Conservation (phyloP, 495 filamentous ascomycete genomes). For the Hypoxylon fragiforme region DNA sequence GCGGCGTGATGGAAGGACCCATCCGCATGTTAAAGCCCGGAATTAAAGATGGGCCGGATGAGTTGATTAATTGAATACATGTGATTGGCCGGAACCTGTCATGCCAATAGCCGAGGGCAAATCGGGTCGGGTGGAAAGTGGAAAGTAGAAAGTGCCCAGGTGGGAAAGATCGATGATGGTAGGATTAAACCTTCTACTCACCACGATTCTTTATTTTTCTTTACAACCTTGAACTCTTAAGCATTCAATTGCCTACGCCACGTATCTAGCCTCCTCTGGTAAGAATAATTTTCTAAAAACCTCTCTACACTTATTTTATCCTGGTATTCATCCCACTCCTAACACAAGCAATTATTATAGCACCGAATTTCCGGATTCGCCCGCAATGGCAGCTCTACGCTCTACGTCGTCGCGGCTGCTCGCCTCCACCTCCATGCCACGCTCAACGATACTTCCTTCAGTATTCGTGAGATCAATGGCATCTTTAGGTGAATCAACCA, state of each 20-base stretch:
- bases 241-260: too few species aligned
- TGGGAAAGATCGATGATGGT: constrained; percentile 29
- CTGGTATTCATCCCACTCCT: too few species aligned
- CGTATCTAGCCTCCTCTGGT: too few species aligned
- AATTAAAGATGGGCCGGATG: constrained; percentile 17
- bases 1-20: too few species aligned
- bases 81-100: constrained; percentile 32
- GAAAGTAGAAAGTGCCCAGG: constrained; percentile 4
- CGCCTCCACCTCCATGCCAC: constrained; percentile 51
- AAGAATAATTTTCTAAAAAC: too few species aligned
- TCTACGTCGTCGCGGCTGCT: constrained; percentile 66
- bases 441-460: constrained; percentile 34
- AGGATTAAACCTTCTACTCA: constrained; percentile 4
- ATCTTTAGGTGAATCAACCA: constrained; percentile 52
- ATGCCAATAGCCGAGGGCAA: constrained; percentile 41
- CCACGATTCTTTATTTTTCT: constrained; percentile 28
- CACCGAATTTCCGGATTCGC: constrained; percentile 13
- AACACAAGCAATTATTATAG: background rate
- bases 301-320: too few species aligned
- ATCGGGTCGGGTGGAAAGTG: constrained; percentile 35
- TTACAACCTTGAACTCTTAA: background rate
- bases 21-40: constrained; percentile 17
- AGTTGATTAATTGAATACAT: constrained; percentile 39
- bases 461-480: constrained; percentile 52
- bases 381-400: constrained; percentile 78